Evolutionary conservation across 306 rosid genomes (phyloP).

Genomic region (Aeschynomene evenia): DNA sequence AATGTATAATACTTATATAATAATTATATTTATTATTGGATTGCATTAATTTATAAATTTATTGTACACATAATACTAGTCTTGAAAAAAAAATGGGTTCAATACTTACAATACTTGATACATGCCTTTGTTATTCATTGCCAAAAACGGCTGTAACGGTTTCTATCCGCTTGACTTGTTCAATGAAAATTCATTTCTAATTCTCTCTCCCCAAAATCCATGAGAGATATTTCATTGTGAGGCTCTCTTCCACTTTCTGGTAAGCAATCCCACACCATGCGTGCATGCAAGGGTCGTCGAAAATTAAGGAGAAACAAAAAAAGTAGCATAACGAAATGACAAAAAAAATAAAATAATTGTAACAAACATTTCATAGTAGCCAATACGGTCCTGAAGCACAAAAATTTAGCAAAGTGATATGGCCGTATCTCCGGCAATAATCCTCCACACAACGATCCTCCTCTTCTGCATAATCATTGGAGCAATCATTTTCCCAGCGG

Average conservation of each 20-base stretch:
- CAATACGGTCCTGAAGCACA: neutral
- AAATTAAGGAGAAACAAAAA: conserved; percentile 18
- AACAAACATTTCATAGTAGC: conserved; percentile 26
- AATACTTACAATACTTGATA: neutral
- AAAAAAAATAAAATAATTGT: conserved; percentile 26
- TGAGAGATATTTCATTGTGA: conserved; percentile 32
- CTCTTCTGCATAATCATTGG: conserved; percentile 14
- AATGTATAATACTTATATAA: too few species aligned
- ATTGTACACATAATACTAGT: too few species aligned
- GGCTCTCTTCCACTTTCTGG: conserved; percentile 37
- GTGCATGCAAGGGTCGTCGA: conserved; percentile 35
- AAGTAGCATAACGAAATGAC: conserved; percentile 22
- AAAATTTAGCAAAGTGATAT: conserved; percentile 36
- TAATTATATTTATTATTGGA: too few species aligned
- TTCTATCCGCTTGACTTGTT: conserved; percentile 33
- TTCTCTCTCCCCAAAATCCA: conserved; percentile 22
- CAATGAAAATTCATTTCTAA: conserved; percentile 27
- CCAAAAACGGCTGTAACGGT: conserved; percentile 35
- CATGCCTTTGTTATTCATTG: too few species aligned
- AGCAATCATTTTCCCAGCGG: neutral
- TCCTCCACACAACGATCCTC: conserved; percentile 30
- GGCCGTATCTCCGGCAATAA: conserved; percentile 47
- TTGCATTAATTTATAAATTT: too few species aligned
- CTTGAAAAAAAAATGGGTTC: neutral
- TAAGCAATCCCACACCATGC: conserved; percentile 35